Conservation (phyloP, 768 basidiomycete species). For the Pulveroboletus frians region DNA sequence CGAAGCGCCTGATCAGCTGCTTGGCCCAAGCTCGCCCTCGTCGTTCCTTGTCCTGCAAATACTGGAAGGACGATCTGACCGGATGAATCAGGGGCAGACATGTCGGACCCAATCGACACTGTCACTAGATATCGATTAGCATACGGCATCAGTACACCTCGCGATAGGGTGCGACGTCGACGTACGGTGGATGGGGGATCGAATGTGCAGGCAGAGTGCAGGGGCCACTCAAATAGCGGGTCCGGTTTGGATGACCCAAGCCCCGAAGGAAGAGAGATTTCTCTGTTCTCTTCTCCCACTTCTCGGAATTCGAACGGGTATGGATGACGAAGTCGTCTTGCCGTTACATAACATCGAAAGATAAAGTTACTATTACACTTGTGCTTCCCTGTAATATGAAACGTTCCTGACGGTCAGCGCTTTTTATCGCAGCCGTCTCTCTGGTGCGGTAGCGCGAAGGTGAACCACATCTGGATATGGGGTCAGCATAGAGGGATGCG, state of each 20-base stretch:
- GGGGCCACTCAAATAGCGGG: conserved; percentile 14
- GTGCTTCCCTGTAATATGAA: conserved; percentile 15
- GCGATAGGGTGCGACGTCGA: conserved; percentile 1
- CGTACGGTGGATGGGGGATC: not conserved
- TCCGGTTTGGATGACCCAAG: not conserved
- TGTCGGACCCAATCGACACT: not conserved
- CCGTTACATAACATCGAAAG: conserved; percentile 24
- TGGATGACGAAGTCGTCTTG: conserved; percentile 4
- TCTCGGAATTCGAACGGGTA: conserved; percentile 13
- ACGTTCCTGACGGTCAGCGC: conserved; percentile 10
- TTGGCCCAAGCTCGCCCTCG: conserved; percentile 28
- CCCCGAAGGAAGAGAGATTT: conserved; percentile 15
- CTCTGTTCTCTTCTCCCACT: conserved; percentile 20
- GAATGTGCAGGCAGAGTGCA: no score
- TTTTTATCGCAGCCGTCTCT: not conserved
- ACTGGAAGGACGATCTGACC: conserved; percentile 37
- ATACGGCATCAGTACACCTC: conserved; percentile 1
- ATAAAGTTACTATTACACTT: conserved; percentile 24
- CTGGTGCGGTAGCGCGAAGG: not conserved
- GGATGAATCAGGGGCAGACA: conserved; percentile 3
- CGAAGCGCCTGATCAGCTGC: conserved; percentile 36
- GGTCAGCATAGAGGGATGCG: not conserved
- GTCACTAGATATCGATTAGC: not conserved
- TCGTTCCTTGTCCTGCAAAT: conserved; percentile 55
- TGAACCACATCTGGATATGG: not conserved